Percentiles rank a stretch among this genome's conserved stretches.
Evolutionary conservation across 2,329 filamentous ascomycete species (phyloP).

Genomic region (Neodidymelliopsis sp.): DNA sequence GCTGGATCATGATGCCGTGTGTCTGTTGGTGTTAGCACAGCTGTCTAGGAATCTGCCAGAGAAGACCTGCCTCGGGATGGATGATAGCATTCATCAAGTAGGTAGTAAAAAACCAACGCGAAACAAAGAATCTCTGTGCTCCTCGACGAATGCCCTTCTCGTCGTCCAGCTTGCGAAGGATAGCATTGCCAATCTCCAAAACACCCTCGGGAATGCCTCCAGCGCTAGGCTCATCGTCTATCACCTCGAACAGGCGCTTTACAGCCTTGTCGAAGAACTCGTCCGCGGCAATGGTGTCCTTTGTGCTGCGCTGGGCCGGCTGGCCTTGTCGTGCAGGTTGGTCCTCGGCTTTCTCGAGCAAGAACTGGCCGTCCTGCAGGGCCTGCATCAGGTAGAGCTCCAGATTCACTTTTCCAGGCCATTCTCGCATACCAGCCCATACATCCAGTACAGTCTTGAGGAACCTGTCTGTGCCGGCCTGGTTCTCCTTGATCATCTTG

Average conservation of each 20-base stretch:
- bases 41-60: slow-evolving; percentile 19
- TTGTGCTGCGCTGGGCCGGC: slow-evolving; percentile 74
- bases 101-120: slow-evolving; percentile 89
- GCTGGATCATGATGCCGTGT: slow-evolving; percentile 76
- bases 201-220: slow-evolving; percentile 88
- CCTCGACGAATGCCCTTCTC: slow-evolving; percentile 71
- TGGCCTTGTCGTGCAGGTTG: slow-evolving; percentile 73
- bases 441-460: slow-evolving; percentile 85
- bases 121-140: slow-evolving; percentile 83
- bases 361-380: slow-evolving; percentile 88
- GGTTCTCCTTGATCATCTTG: slow-evolving; percentile 78
- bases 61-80: slow-evolving; percentile 76
- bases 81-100: slow-evolving; percentile 85
- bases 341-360: slow-evolving; percentile 85
- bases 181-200: slow-evolving; percentile 82
- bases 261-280: slow-evolving; percentile 89
- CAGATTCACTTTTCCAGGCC: slow-evolving; percentile 88
- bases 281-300: slow-evolving; percentile 82
- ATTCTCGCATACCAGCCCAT: slow-evolving; percentile 86
- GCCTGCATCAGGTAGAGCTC: slow-evolving; percentile 96
- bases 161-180: slow-evolving; percentile 76
- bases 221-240: slow-evolving; percentile 79
- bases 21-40: slow-evolving; percentile 55
- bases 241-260: slow-evolving; percentile 79
- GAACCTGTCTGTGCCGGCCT: slow-evolving; percentile 78